Conservation (phyloP, 2,329 filamentous ascomycete species). For the Orbilia quercus region DNA sequence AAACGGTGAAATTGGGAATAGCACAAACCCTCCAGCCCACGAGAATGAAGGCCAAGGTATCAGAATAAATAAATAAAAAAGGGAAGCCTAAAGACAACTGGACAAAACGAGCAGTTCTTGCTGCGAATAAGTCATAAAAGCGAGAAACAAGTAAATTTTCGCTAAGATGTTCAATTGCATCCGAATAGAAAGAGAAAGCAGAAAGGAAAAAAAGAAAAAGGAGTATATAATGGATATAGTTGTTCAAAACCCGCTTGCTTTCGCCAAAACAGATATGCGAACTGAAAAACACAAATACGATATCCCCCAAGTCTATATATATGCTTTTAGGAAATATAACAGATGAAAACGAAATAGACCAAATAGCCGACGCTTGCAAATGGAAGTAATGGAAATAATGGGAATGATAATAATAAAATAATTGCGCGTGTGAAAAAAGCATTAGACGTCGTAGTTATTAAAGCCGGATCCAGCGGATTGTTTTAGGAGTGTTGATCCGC, state of each 20-base stretch:
- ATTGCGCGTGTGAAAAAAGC: no score
- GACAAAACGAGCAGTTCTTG: constrained; percentile 8
- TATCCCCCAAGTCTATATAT: constrained; percentile 57
- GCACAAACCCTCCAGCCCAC: constrained; percentile 37
- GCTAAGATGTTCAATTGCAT: constrained; percentile 46
- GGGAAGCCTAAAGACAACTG: background rate
- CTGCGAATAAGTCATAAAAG: constrained; percentile 2
- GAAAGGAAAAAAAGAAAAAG: constrained; percentile 32
- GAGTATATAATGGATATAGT: constrained; percentile 4
- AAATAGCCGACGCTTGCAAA: constrained; percentile 50
- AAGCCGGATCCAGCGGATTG: constrained; percentile 55
- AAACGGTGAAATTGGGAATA: constrained; percentile 2
- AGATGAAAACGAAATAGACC: constrained; percentile 17
- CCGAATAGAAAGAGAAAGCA: constrained; percentile 22
- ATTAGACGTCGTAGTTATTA: constrained; percentile 48
- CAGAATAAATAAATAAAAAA: no score
- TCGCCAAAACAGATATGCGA: constrained; percentile 34
- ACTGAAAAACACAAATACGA: constrained; percentile 44
- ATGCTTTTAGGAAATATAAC: constrained; percentile 53
- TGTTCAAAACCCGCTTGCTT: constrained; percentile 40
- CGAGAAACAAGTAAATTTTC: constrained; percentile 5
- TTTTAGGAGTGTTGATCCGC: constrained; percentile 51
- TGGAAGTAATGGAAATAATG: constrained; percentile 16
- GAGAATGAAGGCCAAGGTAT: constrained; percentile 49
- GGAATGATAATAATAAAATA: no score